Percentiles rank a stretch among this genome's conserved stretches.
These are phyloP conservation scores for Lactarius hengduanensis DNA, from an alignment of 768 basidiomycete genomes.

Conservation along the genomic window DNA sequence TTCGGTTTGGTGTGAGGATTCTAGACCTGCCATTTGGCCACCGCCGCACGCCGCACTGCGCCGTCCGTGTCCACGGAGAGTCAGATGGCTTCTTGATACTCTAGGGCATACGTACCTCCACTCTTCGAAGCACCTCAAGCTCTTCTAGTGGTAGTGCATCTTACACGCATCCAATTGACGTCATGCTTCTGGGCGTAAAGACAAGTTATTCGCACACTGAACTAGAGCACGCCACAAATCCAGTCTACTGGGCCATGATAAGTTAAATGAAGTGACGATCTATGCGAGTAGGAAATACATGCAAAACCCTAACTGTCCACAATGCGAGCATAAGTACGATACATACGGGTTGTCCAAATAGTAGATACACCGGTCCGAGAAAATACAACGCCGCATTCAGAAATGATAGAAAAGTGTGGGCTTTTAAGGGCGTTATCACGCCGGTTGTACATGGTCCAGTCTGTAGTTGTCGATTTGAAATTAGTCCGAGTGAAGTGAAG, in stretches of 20 bases:
- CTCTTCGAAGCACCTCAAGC: not conserved
- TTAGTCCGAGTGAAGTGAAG: not conserved
- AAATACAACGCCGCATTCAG: not conserved
- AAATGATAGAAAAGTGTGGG: not conserved
- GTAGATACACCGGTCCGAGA: slow-evolving; percentile 10
- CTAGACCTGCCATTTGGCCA: slow-evolving; percentile 15
- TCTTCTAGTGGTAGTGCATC: not conserved
- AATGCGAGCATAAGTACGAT: slow-evolving; percentile 7
- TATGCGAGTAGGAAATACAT: slow-evolving; percentile 12
- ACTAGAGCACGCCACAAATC: slow-evolving; percentile 9
- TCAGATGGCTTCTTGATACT: slow-evolving; percentile 1
- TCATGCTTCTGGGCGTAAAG: slow-evolving; percentile 17
- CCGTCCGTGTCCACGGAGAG: slow-evolving; percentile 2
- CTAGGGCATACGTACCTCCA: not conserved
- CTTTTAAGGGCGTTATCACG: slow-evolving; percentile 3
- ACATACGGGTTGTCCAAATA: slow-evolving; percentile 18
- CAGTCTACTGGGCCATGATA: slow-evolving; percentile 18
- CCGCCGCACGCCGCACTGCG: not conserved
- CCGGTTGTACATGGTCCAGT: slow-evolving; percentile 20
- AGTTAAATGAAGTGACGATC: slow-evolving; percentile 17
- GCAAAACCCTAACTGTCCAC: slow-evolving; percentile 13
- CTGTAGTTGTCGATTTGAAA: not conserved
- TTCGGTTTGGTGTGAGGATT: not conserved
- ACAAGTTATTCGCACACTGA: slow-evolving; percentile 12
- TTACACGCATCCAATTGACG: slow-evolving; percentile 21